Conservation (phyloP, 768 basidiomycete genomes). For the Amanita pallidorosea region DNA sequence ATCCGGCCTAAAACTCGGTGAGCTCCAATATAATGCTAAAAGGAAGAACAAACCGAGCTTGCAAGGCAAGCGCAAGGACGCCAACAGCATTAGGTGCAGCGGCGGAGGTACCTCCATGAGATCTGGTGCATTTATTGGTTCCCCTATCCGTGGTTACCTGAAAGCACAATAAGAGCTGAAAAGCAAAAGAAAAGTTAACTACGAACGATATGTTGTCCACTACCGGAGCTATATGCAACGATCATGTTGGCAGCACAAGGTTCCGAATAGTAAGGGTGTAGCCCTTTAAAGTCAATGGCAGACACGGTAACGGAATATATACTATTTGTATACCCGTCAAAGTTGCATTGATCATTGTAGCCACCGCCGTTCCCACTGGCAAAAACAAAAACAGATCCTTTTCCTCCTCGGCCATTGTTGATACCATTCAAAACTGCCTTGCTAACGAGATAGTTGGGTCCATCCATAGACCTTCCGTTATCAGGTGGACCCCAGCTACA, state of each 20-base stretch:
- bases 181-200: constrained; percentile 2
- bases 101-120: constrained; percentile 94
- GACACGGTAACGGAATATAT: constrained; percentile 95
- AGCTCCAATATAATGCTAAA: constrained; percentile 1
- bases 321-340: constrained; percentile 98
- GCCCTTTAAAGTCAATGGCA: constrained; percentile 86
- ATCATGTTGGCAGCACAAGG: constrained; percentile 96
- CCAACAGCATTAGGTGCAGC: constrained; percentile 96
- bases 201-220: constrained; percentile 86
- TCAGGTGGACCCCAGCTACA: constrained; percentile 99
- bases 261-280: constrained; percentile 96
- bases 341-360: constrained; percentile 94
- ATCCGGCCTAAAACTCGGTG: constrained; percentile 53
- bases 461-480: constrained; percentile 91
- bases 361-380: constrained; percentile 94
- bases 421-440: constrained; percentile 94
- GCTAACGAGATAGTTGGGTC: constrained; percentile 79
- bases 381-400: constrained; percentile 92
- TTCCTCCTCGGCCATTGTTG: constrained; percentile 78
- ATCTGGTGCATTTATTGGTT: constrained; percentile 64
- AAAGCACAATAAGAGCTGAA: constrained; percentile 8
- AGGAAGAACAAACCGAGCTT: constrained; percentile 53
- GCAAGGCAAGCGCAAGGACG: constrained; percentile 82
- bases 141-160: constrained; percentile 95
- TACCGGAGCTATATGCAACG: constrained; percentile 92